Evolutionary conservation across 768 basidiomycete genomes (phyloP), one percentile per base, ranked within the genome.

Genomic region (Leccinellum albellum): DNA sequence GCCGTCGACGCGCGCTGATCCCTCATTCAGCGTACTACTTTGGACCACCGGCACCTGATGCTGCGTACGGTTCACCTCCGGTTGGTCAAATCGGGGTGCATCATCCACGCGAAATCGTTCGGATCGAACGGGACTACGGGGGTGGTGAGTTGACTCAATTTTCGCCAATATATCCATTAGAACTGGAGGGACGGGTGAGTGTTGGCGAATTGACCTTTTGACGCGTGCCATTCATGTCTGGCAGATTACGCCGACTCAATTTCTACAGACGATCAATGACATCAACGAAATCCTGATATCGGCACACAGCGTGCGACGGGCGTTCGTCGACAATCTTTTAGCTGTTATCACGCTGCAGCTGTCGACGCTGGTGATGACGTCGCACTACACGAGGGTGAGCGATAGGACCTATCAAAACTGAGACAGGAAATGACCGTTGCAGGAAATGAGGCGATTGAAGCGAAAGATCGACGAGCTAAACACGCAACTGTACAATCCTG

Each of bases 131-230:
- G 53, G 97, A 99, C 71, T 99, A 97, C 70, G 83, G 78, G 14
- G 86, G 87, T 1, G 97, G 96, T 3, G 96, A 98, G 69, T 77
- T 95, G 7, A 82, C 86, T 29, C 96, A 98, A 73, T 97, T 99
- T 71, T 81, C 91, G 32, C 82, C 92, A 0, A 84, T 87, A 61
- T 99, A 89, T 72, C 94, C 93, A 1, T 74, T 95, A 42, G 97
- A 99, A 71, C 78, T 99, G 6, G 95, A 98, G 64, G 92, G 93
- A 47, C 81, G 97, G 71, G 94, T 96, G 65, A 66, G 90, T 76
- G 37, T 23, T 50, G 14, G 21, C 10, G 31, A n/a, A 9, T 1
- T 40, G 47, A 3, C 37, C n/a, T 5, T 20, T 40, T 40, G 40
- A 40, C 40, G n/a, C 40, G 4, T 12, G 49, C 40, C 20, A 6